These are phyloP conservation scores for Thuja plicata DNA, from an alignment of 83 land plant species.

Conservation along the genomic window DNA sequence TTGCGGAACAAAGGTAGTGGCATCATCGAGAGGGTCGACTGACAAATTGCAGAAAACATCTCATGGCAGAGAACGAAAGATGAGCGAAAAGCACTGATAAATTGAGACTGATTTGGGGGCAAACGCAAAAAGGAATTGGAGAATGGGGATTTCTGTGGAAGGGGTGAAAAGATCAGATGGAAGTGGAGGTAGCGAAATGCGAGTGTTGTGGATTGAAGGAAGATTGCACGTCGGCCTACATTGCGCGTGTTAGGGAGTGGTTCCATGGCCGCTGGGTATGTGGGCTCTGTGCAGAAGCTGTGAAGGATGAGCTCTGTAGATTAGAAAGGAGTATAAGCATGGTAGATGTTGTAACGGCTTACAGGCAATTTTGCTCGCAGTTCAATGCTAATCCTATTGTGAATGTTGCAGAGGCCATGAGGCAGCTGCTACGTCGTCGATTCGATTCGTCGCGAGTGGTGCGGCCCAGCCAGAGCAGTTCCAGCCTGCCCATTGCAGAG, in stretches of 20 bases:
- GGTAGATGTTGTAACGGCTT: slow-evolving; percentile 45
- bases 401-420: slow-evolving; percentile 36
- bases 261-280: slow-evolving; percentile 47
- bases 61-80: slow-evolving; percentile 12
- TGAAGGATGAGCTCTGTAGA: slow-evolving; percentile 42
- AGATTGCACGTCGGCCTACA: slow-evolving; percentile 59
- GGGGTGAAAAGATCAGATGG: neutral
- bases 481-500: neutral
- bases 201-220: slow-evolving; percentile 61
- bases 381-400: slow-evolving; percentile 29
- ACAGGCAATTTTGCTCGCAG: slow-evolving; percentile 29
- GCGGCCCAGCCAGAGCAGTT: slow-evolving; percentile 20
- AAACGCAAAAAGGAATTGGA: neutral
- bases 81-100: neutral
- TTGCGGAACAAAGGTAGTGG: neutral
- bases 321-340: slow-evolving; percentile 22
- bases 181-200: slow-evolving; percentile 43
- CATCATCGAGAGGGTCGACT: neutral
- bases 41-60: neutral
- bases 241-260: slow-evolving; percentile 28
- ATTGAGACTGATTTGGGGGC: neutral
- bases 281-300: slow-evolving; percentile 60
- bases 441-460: slow-evolving; percentile 25
- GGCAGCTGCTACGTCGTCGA: slow-evolving; percentile 40
- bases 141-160: neutral